Base-by-base conservation (phyloP, 345 rosid genomes). In the Euphorbia peplus region DNA sequence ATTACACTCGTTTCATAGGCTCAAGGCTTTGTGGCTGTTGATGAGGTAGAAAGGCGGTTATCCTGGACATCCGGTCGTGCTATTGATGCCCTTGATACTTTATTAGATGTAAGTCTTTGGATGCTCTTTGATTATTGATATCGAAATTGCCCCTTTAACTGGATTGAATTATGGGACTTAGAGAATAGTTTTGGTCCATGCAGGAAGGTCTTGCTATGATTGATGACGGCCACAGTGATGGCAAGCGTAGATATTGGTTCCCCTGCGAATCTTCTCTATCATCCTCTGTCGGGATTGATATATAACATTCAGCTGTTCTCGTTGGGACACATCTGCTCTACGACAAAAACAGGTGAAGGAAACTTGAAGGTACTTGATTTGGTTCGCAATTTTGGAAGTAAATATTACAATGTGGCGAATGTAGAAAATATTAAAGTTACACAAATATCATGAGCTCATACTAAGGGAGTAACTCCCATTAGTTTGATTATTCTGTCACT, bases 161-260 rank as follows among this genome's bases (percentile, higher is more conserved):
- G 8, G 42, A 66, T 32, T 51, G 24, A 39, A 39, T 39, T 11
- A 39, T 5, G 48, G 57, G 39, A 61, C 39, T 85, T 64, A 75
- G 77, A 73, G 80, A 64, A 58, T 66, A 15, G 12, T 73, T 21
- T 69, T 72, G 52, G 44, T 25, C 73, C 48, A 60, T 71, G 65
- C 87, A 88, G 91, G 98, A 88, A 71, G 96, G 90, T 30, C 91
- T 92, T 80, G 95, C 90, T 0, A 86, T 90, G 98, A 84, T 88
- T 19, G 96, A 92, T 47, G 88, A 88, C 44, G 92, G 96, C 46
- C 87, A 88, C 50, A 71, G 72, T 66, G 92, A 90, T 73, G 85
- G 90, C 1, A 90, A 76, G 73, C 86, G 90, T 25, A 80, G 85
- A 10, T 87, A 90, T 63, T 88, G 98, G 98, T 88, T 88, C 77